Evolutionary conservation across 2,329 filamentous ascomycete species (phyloP), one percentile per base, ranked within the genome.

Genomic region (Calonectria hawksworthii): DNA sequence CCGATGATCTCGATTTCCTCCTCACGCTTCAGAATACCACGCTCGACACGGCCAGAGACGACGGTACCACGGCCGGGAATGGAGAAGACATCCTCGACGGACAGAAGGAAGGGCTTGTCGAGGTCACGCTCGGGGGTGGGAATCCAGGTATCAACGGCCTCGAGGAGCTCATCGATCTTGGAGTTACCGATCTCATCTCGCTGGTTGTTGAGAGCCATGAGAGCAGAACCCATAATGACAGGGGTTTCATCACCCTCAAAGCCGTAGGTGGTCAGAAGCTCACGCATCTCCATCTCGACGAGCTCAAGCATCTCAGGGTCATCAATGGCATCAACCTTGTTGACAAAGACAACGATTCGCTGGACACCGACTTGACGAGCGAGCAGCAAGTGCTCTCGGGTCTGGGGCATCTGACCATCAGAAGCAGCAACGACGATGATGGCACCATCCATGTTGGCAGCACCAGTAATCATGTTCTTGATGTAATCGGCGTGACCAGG

Each of bases 401-500:
- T 99, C 92, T 99, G 98, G 83, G 97, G 97, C 97, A 99, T 99
- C 90, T 99, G 98, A 85, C 97, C 97, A 86, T 99, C 97, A 47
- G 96, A 98, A 81, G 97, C 97, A 82, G 98, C 98, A 82, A 99
- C 98, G 80, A 99, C 97, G 83, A 99, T 98, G 85, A 99, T 96
- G 83, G 97, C 96, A 83, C 97, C 97, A 83, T 99, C 97, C 97
- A 99, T 99, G 91, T 96, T 98, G 83, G 98, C 96, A 77, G 97
- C 96, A 93, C 97, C 97, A 80, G 97, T 99, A 87, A 99, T 99
- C 97, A 99, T 99, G 94, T 99, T 99, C 93, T 99, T 99, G 91
- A 99, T 99, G 92, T 99, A 99, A 95, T 99, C 97, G 88, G 97
- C 97, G 94, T 99, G 97, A 88, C 97, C 97, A 74, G 97, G 97